Base-by-base conservation (phyloP, 768 basidiomycete species). In the Lactarius psammicola region DNA sequence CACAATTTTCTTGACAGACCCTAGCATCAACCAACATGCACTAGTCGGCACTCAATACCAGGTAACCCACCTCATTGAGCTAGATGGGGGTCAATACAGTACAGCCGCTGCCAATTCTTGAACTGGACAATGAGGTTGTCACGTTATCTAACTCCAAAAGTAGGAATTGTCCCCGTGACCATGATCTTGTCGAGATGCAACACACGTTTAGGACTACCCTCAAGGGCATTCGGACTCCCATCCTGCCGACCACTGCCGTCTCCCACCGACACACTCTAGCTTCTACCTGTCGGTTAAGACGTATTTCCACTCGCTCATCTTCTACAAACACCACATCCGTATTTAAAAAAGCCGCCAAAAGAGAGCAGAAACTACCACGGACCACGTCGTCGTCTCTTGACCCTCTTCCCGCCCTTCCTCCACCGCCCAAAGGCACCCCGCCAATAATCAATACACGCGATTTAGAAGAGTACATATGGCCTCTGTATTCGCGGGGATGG, bases 401-500 rank as follows among this genome's bases (percentile, higher is more conserved):
- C 6, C 42, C 66, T 9, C 66, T 67, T n/a, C 66, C 66, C 6
- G 1, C 13, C 11, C 57, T 18, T n/a, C 66, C 66, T 1, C 53
- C 20, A 17, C 7, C 13, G 3, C 18, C 1, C 11, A 67, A 59
- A 38, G 56, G 56, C n/a, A 63, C 33, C 2, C 61, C 61, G 1
- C 33, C 40, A 17, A 63, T 18, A 17, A 63, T 67, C 40, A 63
- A 0, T 40, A 63, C 66, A 17, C 40, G n/a, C 20, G 66, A 67
- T 51, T 55, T 63, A 53, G 34, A 63, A 53, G 5, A 36, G 42
- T 67, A 63, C 53, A 23, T 63, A 15, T 40, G 59, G 15, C 66
- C 66, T 26, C 42, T 67, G 61, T 67, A 67, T 8, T 53, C 4
- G 57, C 61, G 66, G 2, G 66, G 66, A 34, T 67, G 66, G 66